phyloP scores from a whole-genome alignment of 192 early-diverging fungal genomes.

The Entophlyctis luteolus region DNA sequence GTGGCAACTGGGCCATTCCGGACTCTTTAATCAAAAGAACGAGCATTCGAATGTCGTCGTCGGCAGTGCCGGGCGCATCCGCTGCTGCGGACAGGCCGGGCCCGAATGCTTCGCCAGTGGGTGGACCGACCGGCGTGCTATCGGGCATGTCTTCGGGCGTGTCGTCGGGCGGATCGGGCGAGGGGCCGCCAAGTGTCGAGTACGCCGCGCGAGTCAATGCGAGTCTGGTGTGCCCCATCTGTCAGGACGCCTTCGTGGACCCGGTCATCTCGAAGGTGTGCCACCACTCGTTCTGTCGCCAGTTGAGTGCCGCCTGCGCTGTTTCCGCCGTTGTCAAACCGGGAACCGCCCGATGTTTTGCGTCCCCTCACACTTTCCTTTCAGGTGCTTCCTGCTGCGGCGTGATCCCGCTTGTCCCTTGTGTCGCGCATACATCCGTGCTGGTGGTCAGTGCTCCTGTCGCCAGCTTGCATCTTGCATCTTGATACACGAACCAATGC shows the following conservation, averaged over 20 bases:
- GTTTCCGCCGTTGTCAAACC: not conserved
- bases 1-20: no score
- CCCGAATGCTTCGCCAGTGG: no score
- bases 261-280: constrained; percentile 57
- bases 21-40: no score
- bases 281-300: constrained; percentile 60
- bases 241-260: constrained; percentile 55
- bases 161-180: no score
- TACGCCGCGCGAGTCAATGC: no score
- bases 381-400: constrained; percentile 49
- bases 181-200: no score
- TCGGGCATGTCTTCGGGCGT: no score
- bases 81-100: no score
- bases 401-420: constrained; percentile 57
- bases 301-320: not conserved
- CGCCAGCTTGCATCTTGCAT: constrained; percentile 7
- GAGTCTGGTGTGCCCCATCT: constrained; percentile 31
- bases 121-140: no score
- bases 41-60: no score
- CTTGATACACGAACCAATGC: not conserved
- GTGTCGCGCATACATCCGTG: constrained; percentile 39
- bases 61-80: no score
- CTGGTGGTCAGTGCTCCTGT: not conserved
- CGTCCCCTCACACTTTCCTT: not conserved
- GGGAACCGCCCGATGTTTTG: not conserved